Evolutionary conservation across 768 basidiomycete species (phyloP), one percentile per base, ranked within the genome.

Genomic region (Leccinum obscurum): DNA sequence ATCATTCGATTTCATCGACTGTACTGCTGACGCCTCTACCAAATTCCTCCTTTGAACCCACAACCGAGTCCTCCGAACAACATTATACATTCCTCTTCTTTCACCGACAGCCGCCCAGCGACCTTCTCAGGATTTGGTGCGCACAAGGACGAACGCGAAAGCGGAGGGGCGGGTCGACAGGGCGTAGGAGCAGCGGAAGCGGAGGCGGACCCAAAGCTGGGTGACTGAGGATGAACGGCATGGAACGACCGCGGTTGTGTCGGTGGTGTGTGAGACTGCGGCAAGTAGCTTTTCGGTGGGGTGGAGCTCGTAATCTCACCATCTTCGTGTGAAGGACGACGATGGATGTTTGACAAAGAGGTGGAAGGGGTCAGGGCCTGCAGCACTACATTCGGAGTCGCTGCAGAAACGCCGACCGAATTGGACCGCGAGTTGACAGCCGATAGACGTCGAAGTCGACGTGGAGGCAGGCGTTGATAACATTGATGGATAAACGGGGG

Each of bases 41-140:
- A 17, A 48, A 44, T 32, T 14, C 35, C n/a, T 69, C 67, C 52
- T 59, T 64, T 26, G 54, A 3, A 3, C 58, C 67, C 34, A 57
- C 62, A 66, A 62, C 65, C 69, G 85, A 30, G 87, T 2, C 95
- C 96, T 5, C 93, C 95, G 70, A 92, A 97, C 3, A 95, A 76
- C 5, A 81, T 78, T 68, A 96, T 88, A 91, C 93, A 95, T 7
- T 79, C 76, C 1, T 88, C 87, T 50, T 76, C 81, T 11, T 87
- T 83, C 0, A 89, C 83, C 7, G 86, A 79, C 9, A 98, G 74
- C 34, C 91, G 81, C 6, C 96, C 96, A 1, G 93, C 83, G 5
- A 98, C 83, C 13, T 80, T 79, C 37, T 90, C 85, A 0, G 93
- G 91, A 72, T 92, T 30, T 30, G 30, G 30, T 13, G 11, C 34